phyloP scores from a whole-genome alignment of 2,329 filamentous ascomycete species.

The Trichoderma afroharzianum region DNA sequence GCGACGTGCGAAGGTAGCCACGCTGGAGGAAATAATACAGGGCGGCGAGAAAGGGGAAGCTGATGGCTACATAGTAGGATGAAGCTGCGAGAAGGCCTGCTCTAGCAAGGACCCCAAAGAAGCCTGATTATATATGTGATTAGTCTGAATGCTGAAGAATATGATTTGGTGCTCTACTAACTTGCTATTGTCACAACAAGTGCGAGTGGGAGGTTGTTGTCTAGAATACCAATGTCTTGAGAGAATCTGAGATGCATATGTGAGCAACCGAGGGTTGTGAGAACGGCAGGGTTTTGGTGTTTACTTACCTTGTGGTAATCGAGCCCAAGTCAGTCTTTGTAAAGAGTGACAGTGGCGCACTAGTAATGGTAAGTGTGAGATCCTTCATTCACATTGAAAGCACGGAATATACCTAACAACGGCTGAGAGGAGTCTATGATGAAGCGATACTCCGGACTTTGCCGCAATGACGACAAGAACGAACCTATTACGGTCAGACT shows the following conservation, averaged over 20 bases:
- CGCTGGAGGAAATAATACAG: conserved; percentile 43
- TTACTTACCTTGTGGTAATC: neutral
- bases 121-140: conserved; percentile 28
- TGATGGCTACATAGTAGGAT: conserved; percentile 35
- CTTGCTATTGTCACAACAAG: conserved; percentile 33
- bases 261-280: neutral
- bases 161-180: conserved; percentile 25
- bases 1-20: conserved; percentile 41
- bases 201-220: conserved; percentile 39
- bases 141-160: neutral
- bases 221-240: conserved; percentile 43
- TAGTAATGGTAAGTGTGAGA: neutral
- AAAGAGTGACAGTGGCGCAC: neutral
- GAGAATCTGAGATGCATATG: conserved; percentile 33
- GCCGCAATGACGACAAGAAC: conserved; percentile 29
- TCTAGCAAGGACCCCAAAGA: conserved; percentile 29
- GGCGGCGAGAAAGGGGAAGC: conserved; percentile 40
- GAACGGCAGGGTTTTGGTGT: neutral
- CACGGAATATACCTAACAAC: neutral
- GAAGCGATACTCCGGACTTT: conserved; percentile 26
- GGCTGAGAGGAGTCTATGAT: conserved; percentile 25
- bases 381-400: neutral
- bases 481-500: conserved; percentile 22
- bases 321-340: neutral
- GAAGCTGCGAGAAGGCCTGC: conserved; percentile 26